These are phyloP conservation scores for Condylostoma magnum DNA, from an alignment of 169 alveolate species.

Conservation along the genomic window DNA sequence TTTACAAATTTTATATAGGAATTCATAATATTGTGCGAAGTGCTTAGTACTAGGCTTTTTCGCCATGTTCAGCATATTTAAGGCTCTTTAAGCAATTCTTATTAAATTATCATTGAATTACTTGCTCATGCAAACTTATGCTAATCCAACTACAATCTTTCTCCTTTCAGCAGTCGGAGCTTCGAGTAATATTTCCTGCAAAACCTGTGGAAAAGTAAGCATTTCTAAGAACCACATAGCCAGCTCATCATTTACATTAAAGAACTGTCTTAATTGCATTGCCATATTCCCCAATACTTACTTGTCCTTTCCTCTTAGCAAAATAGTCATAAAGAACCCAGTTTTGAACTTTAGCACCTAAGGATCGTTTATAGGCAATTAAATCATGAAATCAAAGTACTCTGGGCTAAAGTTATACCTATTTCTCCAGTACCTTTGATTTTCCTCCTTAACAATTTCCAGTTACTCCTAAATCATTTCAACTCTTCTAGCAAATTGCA, in stretches of 20 bases:
- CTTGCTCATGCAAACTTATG: neutral
- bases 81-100: neutral
- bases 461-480: no score
- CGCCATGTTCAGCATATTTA: neutral
- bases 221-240: conserved; percentile 8
- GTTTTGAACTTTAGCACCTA: neutral
- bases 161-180: neutral
- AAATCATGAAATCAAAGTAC: neutral
- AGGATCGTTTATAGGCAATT: neutral
- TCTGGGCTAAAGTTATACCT: conserved; percentile 5
- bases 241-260: neutral
- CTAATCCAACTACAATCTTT: conserved; percentile 2
- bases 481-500: no score
- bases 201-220: neutral
- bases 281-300: neutral
- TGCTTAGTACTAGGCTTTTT: neutral
- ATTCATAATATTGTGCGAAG: conserved; percentile 15
- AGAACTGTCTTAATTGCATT: neutral
- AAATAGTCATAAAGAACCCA: neutral
- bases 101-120: neutral
- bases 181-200: neutral
- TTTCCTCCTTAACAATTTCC: neutral
- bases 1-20: neutral
- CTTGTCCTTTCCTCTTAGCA: conserved; percentile 14
- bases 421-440: conserved; percentile 25